A percentile compares a stretch with the other conserved stretches of the same genome.
Conservation (phyloP, 257 asterid species). For the Mentha longifolia region DNA sequence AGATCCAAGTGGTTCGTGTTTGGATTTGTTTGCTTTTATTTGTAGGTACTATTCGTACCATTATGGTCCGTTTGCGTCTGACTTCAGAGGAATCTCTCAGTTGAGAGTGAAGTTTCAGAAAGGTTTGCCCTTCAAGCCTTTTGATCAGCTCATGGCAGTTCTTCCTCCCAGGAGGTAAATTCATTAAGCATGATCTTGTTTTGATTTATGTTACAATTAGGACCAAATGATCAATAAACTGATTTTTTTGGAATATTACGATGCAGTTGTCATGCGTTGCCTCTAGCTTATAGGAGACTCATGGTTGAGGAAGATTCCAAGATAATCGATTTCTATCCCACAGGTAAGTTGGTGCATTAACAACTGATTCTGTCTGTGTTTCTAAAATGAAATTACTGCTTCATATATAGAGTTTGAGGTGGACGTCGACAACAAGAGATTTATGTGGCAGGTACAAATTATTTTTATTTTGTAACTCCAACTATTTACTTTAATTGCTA, state of each 20-base stretch:
- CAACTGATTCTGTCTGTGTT: background rate
- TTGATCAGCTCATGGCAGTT: slow-evolving; percentile 71
- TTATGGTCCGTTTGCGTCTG: slow-evolving; percentile 68
- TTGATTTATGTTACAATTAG: background rate
- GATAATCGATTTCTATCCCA: slow-evolving; percentile 54
- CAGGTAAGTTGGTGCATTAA: slow-evolving; percentile 33
- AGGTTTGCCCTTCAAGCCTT: slow-evolving; percentile 62
- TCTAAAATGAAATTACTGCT: background rate
- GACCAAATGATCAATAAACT: background rate
- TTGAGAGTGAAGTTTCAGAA: slow-evolving; percentile 43
- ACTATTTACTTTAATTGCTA: slow-evolving; percentile 18
- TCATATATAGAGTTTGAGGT: slow-evolving; percentile 44
- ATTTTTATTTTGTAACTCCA: background rate
- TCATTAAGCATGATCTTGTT: background rate
- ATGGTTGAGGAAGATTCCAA: no score
- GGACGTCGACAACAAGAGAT: slow-evolving; percentile 59
- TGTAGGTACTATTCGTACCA: slow-evolving; percentile 63
- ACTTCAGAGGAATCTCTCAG: slow-evolving; percentile 56
- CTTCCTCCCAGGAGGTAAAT: slow-evolving; percentile 67
- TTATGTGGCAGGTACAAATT: slow-evolving; percentile 53
- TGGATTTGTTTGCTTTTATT: background rate
- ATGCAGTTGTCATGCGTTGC: slow-evolving; percentile 62
- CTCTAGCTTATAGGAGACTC: slow-evolving; percentile 43
- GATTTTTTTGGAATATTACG: background rate
- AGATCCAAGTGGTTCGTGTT: background rate